These are phyloP conservation scores for Fusarium paranaense DNA, from an alignment of 2,329 filamentous ascomycete species.

Conservation along the genomic window DNA sequence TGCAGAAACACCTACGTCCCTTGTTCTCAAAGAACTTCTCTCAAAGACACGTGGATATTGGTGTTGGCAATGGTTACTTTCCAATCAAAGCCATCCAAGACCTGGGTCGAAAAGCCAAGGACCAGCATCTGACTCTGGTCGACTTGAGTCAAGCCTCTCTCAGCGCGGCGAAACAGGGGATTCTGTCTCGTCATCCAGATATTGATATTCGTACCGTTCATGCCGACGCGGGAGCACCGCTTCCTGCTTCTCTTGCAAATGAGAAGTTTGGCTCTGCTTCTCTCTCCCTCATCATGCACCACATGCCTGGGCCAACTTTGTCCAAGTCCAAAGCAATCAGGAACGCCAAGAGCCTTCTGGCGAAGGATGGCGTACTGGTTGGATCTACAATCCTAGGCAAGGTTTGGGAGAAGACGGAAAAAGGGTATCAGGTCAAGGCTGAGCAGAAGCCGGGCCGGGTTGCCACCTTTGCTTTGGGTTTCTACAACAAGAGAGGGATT, in stretches of 20 bases:
- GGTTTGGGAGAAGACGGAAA: slow-evolving; percentile 10
- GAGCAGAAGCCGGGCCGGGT: not conserved
- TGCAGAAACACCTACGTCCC: not conserved
- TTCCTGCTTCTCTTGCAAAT: not conserved
- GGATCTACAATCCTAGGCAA: slow-evolving; percentile 14
- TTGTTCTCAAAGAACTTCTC: slow-evolving; percentile 16
- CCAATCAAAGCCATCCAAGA: not conserved
- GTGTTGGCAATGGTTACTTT: slow-evolving; percentile 22
- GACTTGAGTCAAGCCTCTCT: slow-evolving; percentile 18
- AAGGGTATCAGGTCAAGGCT: not conserved
- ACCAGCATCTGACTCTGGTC: slow-evolving; percentile 10
- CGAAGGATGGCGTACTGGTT: slow-evolving; percentile 1
- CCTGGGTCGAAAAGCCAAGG: not conserved
- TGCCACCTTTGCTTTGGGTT: slow-evolving; percentile 8
- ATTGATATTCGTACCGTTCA: not conserved
- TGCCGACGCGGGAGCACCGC: not conserved
- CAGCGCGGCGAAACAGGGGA: not conserved
- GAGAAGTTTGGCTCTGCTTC: slow-evolving; percentile 11
- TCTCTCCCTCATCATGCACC: slow-evolving; percentile 8
- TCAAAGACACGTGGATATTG: slow-evolving; percentile 12
- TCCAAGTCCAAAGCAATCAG: slow-evolving; percentile 7
- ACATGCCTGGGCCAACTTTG: slow-evolving; percentile 8
- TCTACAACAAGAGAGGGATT: not conserved
- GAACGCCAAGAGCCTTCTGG: not conserved
- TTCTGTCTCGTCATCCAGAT: slow-evolving; percentile 1